phyloP scores from a whole-genome alignment of 352 stramenopile genomes.

The Phytopythium ostracodes region DNA sequence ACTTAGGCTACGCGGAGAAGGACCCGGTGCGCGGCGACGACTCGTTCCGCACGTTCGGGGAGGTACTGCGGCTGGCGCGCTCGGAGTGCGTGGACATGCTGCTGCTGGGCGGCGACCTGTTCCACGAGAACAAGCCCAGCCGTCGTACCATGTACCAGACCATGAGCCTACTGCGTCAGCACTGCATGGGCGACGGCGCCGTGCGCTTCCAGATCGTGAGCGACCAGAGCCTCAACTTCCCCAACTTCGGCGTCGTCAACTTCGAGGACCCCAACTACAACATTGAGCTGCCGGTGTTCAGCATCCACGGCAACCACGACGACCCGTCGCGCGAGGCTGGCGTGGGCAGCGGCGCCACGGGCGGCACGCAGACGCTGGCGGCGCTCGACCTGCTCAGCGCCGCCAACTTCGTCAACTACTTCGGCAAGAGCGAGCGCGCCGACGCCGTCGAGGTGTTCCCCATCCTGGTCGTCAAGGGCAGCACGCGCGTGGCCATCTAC shows the following conservation, averaged over 20 bases:
- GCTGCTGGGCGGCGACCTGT: slow-evolving; percentile 97
- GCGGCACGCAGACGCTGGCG: slow-evolving; percentile 77
- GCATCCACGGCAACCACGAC: slow-evolving; percentile 99
- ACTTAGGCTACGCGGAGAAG: slow-evolving; percentile 96
- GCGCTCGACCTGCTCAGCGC: slow-evolving; percentile 95
- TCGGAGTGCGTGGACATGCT: slow-evolving; percentile 87
- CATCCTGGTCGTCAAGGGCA: slow-evolving; percentile 95
- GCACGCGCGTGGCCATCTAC: slow-evolving; percentile 96
- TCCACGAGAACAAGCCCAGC: slow-evolving; percentile 99
- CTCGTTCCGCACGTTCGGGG: slow-evolving; percentile 87
- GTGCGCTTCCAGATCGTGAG: slow-evolving; percentile 89
- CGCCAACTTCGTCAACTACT: slow-evolving; percentile 99
- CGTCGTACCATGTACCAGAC: slow-evolving; percentile 95
- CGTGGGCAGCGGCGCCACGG: slow-evolving; percentile 16
- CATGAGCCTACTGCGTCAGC: slow-evolving; percentile 94
- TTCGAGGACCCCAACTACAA: slow-evolving; percentile 96
- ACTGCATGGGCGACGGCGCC: slow-evolving; percentile 91
- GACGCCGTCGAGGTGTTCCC: slow-evolving; percentile 95
- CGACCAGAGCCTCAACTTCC: slow-evolving; percentile 89
- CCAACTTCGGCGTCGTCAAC: slow-evolving; percentile 92
- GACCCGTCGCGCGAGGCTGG: slow-evolving; percentile 94
- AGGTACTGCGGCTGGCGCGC: slow-evolving; percentile 77
- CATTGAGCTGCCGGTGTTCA: slow-evolving; percentile 96
- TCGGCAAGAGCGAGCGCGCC: slow-evolving; percentile 92
- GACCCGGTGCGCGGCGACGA: slow-evolving; percentile 95